These are phyloP conservation scores for Eucalyptus polyanthemos DNA, from an alignment of 345 rosid genomes.

Conservation along the genomic window DNA sequence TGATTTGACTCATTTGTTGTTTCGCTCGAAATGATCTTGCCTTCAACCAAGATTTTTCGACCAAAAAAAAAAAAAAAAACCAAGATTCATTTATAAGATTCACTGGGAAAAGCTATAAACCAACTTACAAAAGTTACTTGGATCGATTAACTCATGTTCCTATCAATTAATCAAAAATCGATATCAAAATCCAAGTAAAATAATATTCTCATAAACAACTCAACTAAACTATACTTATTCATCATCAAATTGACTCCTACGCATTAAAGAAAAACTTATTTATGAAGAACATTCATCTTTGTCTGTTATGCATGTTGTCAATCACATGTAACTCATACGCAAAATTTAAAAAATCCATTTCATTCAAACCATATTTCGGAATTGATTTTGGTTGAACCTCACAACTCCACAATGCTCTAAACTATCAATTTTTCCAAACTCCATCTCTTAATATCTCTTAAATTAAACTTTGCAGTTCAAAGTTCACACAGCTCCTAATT, in stretches of 20 bases:
- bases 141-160: too few relatives aligned
- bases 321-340: not conserved
- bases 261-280: too few relatives aligned
- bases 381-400: not conserved
- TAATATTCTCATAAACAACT: not conserved
- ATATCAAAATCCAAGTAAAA: too few relatives aligned
- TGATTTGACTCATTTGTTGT: not conserved
- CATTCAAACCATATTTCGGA: not conserved
- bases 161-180: too few relatives aligned
- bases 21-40: not conserved
- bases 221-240: too few relatives aligned
- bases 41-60: not conserved
- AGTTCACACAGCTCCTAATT: not conserved
- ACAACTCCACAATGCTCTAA: not conserved
- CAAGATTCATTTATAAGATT: not conserved
- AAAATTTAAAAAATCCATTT: too few relatives aligned
- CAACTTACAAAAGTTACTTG: too few relatives aligned
- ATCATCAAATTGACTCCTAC: not conserved
- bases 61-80: too few relatives aligned
- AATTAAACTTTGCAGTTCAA: not conserved
- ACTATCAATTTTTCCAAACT: not conserved
- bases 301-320: not conserved
- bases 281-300: too few relatives aligned
- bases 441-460: not conserved
- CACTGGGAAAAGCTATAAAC: too few relatives aligned